These are phyloP conservation scores for Peronospora tabacina DNA, from an alignment of 352 stramenopile genomes.

Conservation along the genomic window DNA sequence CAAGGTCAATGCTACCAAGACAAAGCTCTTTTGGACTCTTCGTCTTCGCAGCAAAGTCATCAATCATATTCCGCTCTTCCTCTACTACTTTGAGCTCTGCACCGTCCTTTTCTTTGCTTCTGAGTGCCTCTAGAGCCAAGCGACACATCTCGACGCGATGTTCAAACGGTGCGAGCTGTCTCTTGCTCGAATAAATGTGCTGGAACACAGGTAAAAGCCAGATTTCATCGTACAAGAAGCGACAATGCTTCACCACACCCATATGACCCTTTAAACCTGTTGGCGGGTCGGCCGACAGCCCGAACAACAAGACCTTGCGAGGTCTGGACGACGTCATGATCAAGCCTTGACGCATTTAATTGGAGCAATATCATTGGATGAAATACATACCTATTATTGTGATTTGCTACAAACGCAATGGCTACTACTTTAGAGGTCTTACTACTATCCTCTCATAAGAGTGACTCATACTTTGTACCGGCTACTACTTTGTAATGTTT, in stretches of 20 bases:
- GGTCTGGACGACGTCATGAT: conserved; percentile 7
- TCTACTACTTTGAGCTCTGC: conserved; percentile 46
- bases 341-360: neutral
- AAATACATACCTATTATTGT: neutral
- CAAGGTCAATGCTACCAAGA: conserved; percentile 72
- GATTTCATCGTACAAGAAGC: conserved; percentile 67
- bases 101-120: conserved; percentile 1
- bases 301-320: conserved; percentile 69
- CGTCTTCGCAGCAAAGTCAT: conserved; percentile 26
- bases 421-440: too few species aligned
- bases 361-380: neutral
- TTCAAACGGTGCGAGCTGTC: conserved; percentile 60
- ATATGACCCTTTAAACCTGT: conserved; percentile 67
- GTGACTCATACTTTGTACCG: too few species aligned
- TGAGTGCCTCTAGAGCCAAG: conserved; percentile 42
- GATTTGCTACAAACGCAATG: neutral
- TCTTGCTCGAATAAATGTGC: conserved; percentile 83
- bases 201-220: conserved; percentile 87
- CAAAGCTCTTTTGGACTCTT: conserved; percentile 26
- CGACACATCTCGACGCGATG: conserved; percentile 69
- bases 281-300: conserved; percentile 80
- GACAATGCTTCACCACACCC: conserved; percentile 64
- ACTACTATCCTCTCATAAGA: too few species aligned
- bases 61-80: conserved; percentile 61
- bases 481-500: too few species aligned